Conservation (phyloP, 2,329 filamentous ascomycete genomes). For the Neofusicoccum sp. region DNA sequence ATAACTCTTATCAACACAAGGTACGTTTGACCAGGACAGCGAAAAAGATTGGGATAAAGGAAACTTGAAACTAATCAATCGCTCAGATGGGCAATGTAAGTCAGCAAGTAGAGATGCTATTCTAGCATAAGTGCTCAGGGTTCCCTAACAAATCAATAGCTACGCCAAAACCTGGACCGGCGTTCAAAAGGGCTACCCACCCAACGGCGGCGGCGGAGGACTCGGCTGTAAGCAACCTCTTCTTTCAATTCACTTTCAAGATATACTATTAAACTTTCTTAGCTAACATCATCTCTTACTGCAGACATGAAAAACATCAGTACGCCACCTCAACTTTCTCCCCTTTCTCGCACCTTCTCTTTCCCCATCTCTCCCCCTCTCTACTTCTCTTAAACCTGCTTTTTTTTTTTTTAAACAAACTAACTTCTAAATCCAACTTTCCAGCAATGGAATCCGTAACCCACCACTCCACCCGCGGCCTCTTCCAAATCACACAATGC, state of each 20-base stretch:
- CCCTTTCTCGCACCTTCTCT: background rate
- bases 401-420: no score
- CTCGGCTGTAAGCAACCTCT: constrained; percentile 9
- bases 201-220: constrained; percentile 10
- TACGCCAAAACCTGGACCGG: constrained; percentile 13
- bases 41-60: background rate
- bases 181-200: constrained; percentile 4
- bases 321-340: background rate
- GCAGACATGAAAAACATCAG: background rate
- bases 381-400: no score
- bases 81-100: constrained; percentile 10
- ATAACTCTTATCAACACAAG: background rate
- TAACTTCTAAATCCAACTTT: no score
- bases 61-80: background rate
- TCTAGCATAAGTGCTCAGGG: no score
- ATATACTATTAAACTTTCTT: no score
- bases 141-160: no score
- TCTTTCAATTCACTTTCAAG: no score
- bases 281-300: no score
- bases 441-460: background rate
- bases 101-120: background rate
- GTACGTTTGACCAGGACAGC: background rate
- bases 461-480: background rate
- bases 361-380: no score
- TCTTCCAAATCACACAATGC: constrained; percentile 40